Conservation (phyloP, 2,329 filamentous ascomycete species). For the Paraconiothyrium sp. region DNA sequence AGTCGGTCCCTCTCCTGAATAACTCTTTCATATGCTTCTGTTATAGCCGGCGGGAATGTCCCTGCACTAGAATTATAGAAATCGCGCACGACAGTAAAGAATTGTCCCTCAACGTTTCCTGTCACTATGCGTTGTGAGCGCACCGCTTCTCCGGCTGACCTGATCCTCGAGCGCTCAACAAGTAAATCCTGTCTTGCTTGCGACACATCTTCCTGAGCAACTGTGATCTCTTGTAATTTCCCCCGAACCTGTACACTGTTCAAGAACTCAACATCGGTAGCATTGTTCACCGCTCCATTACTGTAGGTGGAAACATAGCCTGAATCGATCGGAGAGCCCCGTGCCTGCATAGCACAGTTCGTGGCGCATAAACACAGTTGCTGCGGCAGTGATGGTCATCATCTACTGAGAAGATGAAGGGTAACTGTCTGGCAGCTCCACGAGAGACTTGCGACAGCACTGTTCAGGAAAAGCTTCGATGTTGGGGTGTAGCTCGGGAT, state of each 20-base stretch:
- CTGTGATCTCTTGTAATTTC: conserved; percentile 10
- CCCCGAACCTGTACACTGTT: not conserved
- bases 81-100: conserved; percentile 26
- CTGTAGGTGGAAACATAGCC: not conserved
- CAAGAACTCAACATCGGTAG: not conserved
- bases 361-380: not conserved
- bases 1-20: conserved; percentile 24
- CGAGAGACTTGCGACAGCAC: not conserved
- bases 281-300: not conserved
- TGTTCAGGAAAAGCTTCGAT: not conserved
- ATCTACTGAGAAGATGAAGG: not conserved
- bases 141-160: conserved; percentile 16
- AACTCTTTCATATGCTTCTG: conserved; percentile 20
- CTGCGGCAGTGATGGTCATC: not conserved
- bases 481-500: not conserved
- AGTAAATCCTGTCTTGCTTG: conserved; percentile 19
- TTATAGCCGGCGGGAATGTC: conserved; percentile 16
- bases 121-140: conserved; percentile 20
- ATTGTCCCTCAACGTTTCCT: conserved; percentile 21
- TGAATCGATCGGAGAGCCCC: not conserved
- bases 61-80: conserved; percentile 16
- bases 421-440: not conserved
- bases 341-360: conserved; percentile 15
- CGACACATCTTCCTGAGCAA: conserved; percentile 15
- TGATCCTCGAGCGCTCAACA: conserved; percentile 22